phyloP scores from a whole-genome alignment of 768 basidiomycete species.

The Russula foetens region DNA sequence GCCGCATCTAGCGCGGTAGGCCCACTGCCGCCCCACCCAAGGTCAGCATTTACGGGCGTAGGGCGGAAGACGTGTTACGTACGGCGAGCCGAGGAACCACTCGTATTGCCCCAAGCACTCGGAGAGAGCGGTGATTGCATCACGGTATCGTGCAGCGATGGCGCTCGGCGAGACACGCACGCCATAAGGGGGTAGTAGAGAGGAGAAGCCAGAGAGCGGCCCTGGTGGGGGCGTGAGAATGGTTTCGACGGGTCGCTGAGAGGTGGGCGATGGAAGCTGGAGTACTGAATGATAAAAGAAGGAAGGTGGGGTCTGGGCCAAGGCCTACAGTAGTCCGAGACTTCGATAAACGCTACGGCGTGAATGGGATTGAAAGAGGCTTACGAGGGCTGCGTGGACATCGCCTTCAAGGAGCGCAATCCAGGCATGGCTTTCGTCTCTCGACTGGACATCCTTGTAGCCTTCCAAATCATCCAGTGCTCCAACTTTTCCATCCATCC shows the following conservation, averaged over 20 bases:
- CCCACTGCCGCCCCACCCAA: constrained; percentile 32
- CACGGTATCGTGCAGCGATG: constrained; percentile 52
- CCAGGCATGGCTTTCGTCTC: constrained; percentile 79
- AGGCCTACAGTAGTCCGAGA: constrained; percentile 30
- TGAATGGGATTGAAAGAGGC: constrained; percentile 4
- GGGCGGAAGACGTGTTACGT: constrained; percentile 21
- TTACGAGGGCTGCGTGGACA: constrained; percentile 69
- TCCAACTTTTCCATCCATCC: constrained; percentile 53
- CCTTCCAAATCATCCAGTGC: constrained; percentile 50
- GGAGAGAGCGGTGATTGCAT: constrained; percentile 65
- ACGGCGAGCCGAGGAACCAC: constrained; percentile 79
- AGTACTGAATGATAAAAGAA: constrained; percentile 36
- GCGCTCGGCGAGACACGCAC: constrained; percentile 42
- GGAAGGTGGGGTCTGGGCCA: constrained; percentile 40
- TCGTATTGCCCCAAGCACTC: constrained; percentile 67
- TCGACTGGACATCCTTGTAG: constrained; percentile 48
- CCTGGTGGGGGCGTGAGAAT: constrained; percentile 58
- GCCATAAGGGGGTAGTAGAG: constrained; percentile 54
- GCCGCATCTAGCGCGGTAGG: constrained; percentile 80
- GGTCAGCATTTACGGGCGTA: not conserved
- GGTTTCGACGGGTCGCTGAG: constrained; percentile 33
- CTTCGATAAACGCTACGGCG: constrained; percentile 3
- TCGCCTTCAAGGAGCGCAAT: constrained; percentile 67
- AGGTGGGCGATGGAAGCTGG: constrained; percentile 29
- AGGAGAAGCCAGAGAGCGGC: constrained; percentile 60